A percentile compares a stretch with the other conserved stretches of the same genome.
Evolutionary conservation across 2,329 filamentous ascomycete genomes (phyloP).

Genomic region (Penicillium brasilianum): DNA sequence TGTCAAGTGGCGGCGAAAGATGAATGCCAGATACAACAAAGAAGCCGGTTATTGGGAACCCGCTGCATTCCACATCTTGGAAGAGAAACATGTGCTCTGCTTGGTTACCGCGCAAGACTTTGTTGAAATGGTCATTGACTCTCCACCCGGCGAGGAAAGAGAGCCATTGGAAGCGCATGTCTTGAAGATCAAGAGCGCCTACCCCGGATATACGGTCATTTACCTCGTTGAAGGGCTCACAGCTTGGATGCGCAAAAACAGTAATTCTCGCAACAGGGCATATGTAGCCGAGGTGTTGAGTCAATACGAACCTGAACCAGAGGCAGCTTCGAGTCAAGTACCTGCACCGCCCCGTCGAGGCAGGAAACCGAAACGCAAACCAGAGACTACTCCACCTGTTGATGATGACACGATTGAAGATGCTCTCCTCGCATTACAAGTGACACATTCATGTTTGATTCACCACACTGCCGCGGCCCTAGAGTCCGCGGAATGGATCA

Average conservation of each 20-base stretch:
- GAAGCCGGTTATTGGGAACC: conserved; percentile 69
- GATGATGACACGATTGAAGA: conserved; percentile 73
- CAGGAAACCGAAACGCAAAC: conserved; percentile 47
- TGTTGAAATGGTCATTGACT: conserved; percentile 61
- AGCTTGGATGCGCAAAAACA: conserved; percentile 71
- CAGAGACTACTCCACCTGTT: conserved; percentile 56
- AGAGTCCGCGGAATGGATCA: conserved; percentile 75
- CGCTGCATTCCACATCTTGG: conserved; percentile 51
- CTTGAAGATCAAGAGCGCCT: conserved; percentile 58
- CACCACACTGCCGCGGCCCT: conserved; percentile 67
- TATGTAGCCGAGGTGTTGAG: conserved; percentile 69
- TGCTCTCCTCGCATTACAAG: conserved; percentile 71
- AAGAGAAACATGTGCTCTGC: conserved; percentile 67
- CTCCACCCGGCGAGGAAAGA: conserved; percentile 44
- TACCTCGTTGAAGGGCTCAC: conserved; percentile 74
- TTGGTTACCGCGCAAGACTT: conserved; percentile 69
- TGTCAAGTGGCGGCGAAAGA: conserved; percentile 72
- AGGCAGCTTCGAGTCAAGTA: conserved; percentile 29
- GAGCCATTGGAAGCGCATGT: conserved; percentile 65
- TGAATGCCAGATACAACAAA: conserved; percentile 66
- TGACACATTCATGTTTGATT: conserved; percentile 68
- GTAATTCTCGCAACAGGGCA: conserved; percentile 68
- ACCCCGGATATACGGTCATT: conserved; percentile 61
- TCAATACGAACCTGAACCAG: conserved; percentile 44
- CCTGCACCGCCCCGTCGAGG: conserved; percentile 24